Percentiles rank a stretch among this genome's conserved stretches.
phyloP scores from a whole-genome alignment of 1,139 yeast genomes.

The Protomyces gravidus region DNA sequence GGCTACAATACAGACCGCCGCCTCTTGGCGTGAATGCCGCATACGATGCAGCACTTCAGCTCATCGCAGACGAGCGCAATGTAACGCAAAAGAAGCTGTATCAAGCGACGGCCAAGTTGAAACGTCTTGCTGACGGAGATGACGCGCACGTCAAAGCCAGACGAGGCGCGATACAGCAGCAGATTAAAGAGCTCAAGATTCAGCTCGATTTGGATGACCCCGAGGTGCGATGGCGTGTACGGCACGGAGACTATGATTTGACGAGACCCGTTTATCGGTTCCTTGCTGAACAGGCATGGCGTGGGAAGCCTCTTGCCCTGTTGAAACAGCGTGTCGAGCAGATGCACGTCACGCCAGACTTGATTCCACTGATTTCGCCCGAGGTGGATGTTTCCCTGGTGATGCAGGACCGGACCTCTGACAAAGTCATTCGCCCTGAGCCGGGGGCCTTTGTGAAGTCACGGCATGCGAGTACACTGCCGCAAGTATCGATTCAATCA shows the following conservation, averaged over 20 bases:
- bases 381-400: conserved; percentile 67
- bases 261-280: conserved; percentile 74
- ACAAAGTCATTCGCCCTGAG: conserved; percentile 56
- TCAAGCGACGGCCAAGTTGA: conserved; percentile 14
- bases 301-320: conserved; percentile 59
- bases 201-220: conserved; percentile 35
- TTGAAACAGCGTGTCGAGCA: conserved; percentile 88
- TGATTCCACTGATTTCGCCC: conserved; percentile 86
- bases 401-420: conserved; percentile 63
- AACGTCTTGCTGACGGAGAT: conserved; percentile 16
- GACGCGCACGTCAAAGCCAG: conserved; percentile 4
- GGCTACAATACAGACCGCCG: conserved; percentile 25
- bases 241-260: conserved; percentile 51
- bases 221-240: conserved; percentile 32
- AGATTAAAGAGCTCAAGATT: conserved; percentile 27
- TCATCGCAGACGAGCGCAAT: conserved; percentile 30
- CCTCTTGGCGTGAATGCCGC: conserved; percentile 33
- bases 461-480: conserved; percentile 67
- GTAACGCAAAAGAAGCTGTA: conserved; percentile 28
- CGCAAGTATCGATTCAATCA: conserved; percentile 69
- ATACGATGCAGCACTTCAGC: conserved; percentile 33
- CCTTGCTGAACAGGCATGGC: conserved; percentile 67
- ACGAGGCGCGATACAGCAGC: conserved; percentile 17
- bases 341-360: conserved; percentile 82
- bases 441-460: conserved; percentile 55